Base-by-base conservation (phyloP, 1,284 basidiomycete species). In the Baeospora myosura region DNA sequence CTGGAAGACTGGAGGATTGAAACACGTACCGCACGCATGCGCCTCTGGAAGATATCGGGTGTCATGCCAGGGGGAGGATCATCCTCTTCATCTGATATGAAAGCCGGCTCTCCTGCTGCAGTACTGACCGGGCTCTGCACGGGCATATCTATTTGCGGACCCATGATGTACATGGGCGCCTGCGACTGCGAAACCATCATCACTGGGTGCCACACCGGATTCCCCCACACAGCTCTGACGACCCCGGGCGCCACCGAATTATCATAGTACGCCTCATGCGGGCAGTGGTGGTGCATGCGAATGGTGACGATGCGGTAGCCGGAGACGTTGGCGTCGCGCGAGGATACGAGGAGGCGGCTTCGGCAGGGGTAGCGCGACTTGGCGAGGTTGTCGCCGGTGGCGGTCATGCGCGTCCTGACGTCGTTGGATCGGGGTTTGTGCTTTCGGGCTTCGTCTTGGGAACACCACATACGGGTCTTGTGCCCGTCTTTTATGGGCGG, bases 401-500 rank as follows among this genome's bases (percentile, higher is more conserved):
- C 62, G 8, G 63, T 57, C 25, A 61, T 49, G 20, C 63, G 60
- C 2, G 60, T 59, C 18, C 18, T 4, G 2, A 12, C 4, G 12
- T 10, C 36, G 20, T 20, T 12, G n/a, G 4, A 2, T 38, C 36
- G n/a, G 12, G 21, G 20, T 47, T 63, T 41, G 41, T 48, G 42
- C 26, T 52, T 45, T 50, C 68, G 64, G 14, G 63, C 62, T 39
- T 63, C 61, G 46, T 72, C 69, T 48, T 69, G 69, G 4, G 68
- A 69, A 50, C 68, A 72, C 66, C 67, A 69, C 10, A 69, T 57
- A 30, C 69, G 61, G 18, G 66, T 72, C 48, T 69, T 72, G 49
- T 69, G 64, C 3, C 68, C 68, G 42, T 61, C 59, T 34, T 63
- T 66, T 25, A 64, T 58, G 10, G 57, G 64, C 11, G 67, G 69